A percentile compares a stretch with the other conserved stretches of the same genome.
These are phyloP conservation scores for Ogataea ramenticola DNA, from an alignment of 805 yeast genomes.

Conservation along the genomic window DNA sequence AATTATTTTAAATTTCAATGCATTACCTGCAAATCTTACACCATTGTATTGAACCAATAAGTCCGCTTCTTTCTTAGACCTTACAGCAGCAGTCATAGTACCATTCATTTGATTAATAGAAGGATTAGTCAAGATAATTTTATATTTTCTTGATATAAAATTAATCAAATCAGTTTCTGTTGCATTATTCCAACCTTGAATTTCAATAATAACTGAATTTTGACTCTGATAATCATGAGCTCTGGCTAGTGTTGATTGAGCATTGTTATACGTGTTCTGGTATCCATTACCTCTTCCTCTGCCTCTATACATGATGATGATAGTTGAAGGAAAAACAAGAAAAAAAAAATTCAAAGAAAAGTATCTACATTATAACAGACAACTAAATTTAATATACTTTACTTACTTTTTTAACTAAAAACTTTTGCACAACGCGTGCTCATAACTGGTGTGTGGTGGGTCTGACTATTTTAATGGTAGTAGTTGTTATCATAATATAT, in stretches of 20 bases:
- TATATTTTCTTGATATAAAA: slow-evolving; percentile 64
- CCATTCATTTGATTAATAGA: slow-evolving; percentile 42
- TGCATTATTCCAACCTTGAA: slow-evolving; percentile 80
- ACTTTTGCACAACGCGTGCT: too few species aligned
- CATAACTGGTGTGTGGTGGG: too few species aligned
- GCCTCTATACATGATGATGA: slow-evolving; percentile 1
- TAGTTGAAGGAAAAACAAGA: too few species aligned
- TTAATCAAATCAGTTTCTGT: slow-evolving; percentile 56
- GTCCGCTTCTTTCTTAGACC: slow-evolving; percentile 47
- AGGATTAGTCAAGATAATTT: slow-evolving; percentile 46
- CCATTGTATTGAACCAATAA: slow-evolving; percentile 60
- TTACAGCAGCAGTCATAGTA: slow-evolving; percentile 53
- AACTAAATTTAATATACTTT: too few species aligned
- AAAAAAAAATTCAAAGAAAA: too few species aligned
- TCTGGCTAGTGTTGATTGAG: slow-evolving; percentile 11
- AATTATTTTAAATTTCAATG: slow-evolving; percentile 44
- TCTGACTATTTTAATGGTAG: too few species aligned
- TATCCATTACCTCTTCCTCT: slow-evolving; percentile 20
- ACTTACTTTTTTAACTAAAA: too few species aligned
- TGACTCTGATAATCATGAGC: slow-evolving; percentile 17
- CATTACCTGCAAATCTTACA: slow-evolving; percentile 72
- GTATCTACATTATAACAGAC: too few species aligned
- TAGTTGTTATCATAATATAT: too few species aligned
- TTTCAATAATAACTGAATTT: slow-evolving; percentile 45
- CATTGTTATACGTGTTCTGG: slow-evolving; percentile 8